Evolutionary conservation across 2,329 filamentous ascomycete species (phyloP), one percentile per base, ranked within the genome.

Genomic region (Colletotrichum lindemuthianum): DNA sequence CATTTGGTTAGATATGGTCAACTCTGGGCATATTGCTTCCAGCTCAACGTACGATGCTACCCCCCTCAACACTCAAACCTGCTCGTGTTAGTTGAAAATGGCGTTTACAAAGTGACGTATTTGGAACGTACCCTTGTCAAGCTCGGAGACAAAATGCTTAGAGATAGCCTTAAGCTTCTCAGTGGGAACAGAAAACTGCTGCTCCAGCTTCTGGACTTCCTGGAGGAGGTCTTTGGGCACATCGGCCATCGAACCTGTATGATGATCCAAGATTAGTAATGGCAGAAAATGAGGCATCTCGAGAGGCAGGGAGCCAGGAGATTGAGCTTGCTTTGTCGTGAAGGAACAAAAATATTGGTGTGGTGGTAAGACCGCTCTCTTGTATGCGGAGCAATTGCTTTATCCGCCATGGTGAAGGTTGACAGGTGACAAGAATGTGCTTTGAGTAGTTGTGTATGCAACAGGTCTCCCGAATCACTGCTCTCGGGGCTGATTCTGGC

Each of bases 131-230:
- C 92, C 93, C 80, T 97, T 97, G 68, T 89, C 86, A 59, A 99
- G 87, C 82, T 99, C 96, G 39, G 85, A 86, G 54, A 96, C 85
- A 76, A 99, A 99, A 77, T 97, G 95, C 57, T 92, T 84, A 45
- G 93, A 95, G 73, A 99, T 94, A 69, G 90, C 79, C 86, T 98
- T 98, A 60, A 98, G 88, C 82, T 92, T 97, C 41, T 86, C 79
- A 1, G 85, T 85, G 69, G 91, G 86, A 49, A 98, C 88, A 10
- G 89, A 91, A 79, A 99, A 97, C 58, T 90, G 78, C 63, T 93
- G 86, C 82, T 98, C 96, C 32, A 98, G 86, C 67, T 87, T 84
- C 77, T 92, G 89, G 74, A 98, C 94, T 80, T 97, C 91, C 41
- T 80, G 76, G 57, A 92, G 82, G 69, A 97, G 86, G 78, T 93